Percentiles rank a stretch among this genome's conserved stretches.
Evolutionary conservation across 1,284 basidiomycete genomes (phyloP).

Genomic region (Clitocybe nebularis): DNA sequence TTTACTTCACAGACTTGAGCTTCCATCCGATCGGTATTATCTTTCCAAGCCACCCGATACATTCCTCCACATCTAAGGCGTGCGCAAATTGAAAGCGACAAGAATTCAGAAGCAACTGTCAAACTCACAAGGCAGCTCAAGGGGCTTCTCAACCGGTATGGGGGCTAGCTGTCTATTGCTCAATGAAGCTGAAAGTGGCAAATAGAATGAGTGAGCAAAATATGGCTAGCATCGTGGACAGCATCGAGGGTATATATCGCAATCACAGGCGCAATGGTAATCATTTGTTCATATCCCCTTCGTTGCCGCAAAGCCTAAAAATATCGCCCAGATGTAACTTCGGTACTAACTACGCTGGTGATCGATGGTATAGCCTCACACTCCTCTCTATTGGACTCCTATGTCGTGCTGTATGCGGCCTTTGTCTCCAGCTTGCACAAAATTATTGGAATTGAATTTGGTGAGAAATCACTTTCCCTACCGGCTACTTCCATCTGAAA

Average conservation of each 20-base stretch:
- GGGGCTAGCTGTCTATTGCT: neutral
- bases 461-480: slow-evolving; percentile 35
- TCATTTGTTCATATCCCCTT: slow-evolving; percentile 17
- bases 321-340: slow-evolving; percentile 76
- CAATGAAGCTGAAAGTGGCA: slow-evolving; percentile 7
- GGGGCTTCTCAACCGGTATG: slow-evolving; percentile 82
- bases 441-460: slow-evolving; percentile 88
- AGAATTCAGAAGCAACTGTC: slow-evolving; percentile 45
- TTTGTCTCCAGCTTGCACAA: slow-evolving; percentile 85
- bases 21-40: slow-evolving; percentile 24
- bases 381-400: slow-evolving; percentile 84
- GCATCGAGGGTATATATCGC: slow-evolving; percentile 78
- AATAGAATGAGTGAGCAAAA: slow-evolving; percentile 88
- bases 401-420: slow-evolving; percentile 88
- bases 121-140: slow-evolving; percentile 82
- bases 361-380: slow-evolving; percentile 82
- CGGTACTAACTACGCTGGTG: slow-evolving; percentile 74
- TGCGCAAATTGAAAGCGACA: slow-evolving; percentile 25
- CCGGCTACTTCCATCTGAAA: neutral
- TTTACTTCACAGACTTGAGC: slow-evolving; percentile 4
- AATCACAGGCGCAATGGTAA: slow-evolving; percentile 78
- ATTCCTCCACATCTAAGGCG: slow-evolving; percentile 64
- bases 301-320: too few species aligned
- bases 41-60: slow-evolving; percentile 43
- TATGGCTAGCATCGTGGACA: slow-evolving; percentile 74